Percentiles rank a stretch among this genome's conserved stretches.
Conservation (phyloP, 345 rosid species). For the Camelina neglecta region DNA sequence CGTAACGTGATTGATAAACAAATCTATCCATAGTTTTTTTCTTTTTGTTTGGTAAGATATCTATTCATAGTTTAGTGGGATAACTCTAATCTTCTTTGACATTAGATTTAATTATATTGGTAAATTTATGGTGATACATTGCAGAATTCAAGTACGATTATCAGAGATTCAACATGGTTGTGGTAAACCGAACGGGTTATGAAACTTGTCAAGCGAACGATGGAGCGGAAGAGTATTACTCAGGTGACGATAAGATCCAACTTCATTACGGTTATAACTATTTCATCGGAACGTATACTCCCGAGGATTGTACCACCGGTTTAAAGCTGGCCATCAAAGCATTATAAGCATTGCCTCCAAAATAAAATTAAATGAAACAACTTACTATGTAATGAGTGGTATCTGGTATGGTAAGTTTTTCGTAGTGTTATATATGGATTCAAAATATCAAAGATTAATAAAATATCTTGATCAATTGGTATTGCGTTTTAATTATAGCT, state of each 20-base stretch:
- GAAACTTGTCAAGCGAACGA: conserved; percentile 5
- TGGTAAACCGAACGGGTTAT: conserved; percentile 26
- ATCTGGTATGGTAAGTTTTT: not conserved
- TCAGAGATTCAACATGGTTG: not conserved
- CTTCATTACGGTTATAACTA: not conserved
- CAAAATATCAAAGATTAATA: not conserved
- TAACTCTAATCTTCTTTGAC: not conserved
- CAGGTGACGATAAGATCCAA: conserved; percentile 15
- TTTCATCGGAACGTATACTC: conserved; percentile 15
- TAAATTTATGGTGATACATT: not conserved
- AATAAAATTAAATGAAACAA: conserved; percentile 6
- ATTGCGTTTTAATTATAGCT: not conserved
- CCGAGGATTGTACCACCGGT: not conserved
- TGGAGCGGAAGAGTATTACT: not conserved
- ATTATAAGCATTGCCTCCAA: not conserved
- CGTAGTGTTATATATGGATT: not conserved
- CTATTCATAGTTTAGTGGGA: not conserved
- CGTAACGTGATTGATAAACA: not conserved
- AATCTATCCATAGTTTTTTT: not conserved
- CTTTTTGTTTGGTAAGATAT: too few relatives aligned
- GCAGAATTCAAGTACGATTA: conserved; percentile 25
- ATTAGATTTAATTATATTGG: not conserved
- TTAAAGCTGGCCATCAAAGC: not conserved
- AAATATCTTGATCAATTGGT: not conserved
- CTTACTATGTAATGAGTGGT: not conserved